These are phyloP conservation scores for Mycena olivaceomarginata DNA, from an alignment of 768 basidiomycete genomes.

Conservation along the genomic window DNA sequence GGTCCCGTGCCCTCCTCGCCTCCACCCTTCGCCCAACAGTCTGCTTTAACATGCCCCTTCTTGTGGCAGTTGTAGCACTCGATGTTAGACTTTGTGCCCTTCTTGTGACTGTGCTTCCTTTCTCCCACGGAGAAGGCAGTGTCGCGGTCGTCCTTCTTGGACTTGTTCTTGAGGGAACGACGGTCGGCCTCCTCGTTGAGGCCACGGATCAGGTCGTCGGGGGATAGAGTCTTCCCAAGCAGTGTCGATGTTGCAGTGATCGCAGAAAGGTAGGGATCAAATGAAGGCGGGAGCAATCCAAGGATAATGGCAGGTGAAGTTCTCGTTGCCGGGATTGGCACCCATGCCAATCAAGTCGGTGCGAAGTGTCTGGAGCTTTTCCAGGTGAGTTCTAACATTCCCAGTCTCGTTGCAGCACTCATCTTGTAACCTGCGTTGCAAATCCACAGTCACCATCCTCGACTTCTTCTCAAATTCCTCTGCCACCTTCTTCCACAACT, in stretches of 20 bases:
- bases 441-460: constrained; percentile 48
- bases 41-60: constrained; percentile 43
- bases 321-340: too few relatives aligned
- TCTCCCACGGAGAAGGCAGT: constrained; percentile 34
- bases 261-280: constrained; percentile 45
- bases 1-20: constrained; percentile 47
- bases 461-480: constrained; percentile 7
- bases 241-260: constrained; percentile 46
- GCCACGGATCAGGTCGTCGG: constrained; percentile 43
- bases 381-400: constrained; percentile 49
- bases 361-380: constrained; percentile 37
- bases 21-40: constrained; percentile 31
- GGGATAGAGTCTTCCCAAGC: constrained; percentile 27
- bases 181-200: constrained; percentile 30
- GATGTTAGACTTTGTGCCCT: constrained; percentile 16
- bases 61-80: constrained; percentile 48
- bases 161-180: not conserved
- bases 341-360: constrained; percentile 34
- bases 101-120: not conserved
- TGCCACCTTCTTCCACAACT: constrained; percentile 46
- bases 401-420: constrained; percentile 32
- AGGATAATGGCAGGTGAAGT: too few relatives aligned
- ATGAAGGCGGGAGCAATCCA: constrained; percentile 48
- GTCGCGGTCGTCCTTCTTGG: constrained; percentile 33
- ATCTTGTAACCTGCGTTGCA: constrained; percentile 39